phyloP scores from a whole-genome alignment of 345 rosid species.

The Sonneratia caseolaris region DNA sequence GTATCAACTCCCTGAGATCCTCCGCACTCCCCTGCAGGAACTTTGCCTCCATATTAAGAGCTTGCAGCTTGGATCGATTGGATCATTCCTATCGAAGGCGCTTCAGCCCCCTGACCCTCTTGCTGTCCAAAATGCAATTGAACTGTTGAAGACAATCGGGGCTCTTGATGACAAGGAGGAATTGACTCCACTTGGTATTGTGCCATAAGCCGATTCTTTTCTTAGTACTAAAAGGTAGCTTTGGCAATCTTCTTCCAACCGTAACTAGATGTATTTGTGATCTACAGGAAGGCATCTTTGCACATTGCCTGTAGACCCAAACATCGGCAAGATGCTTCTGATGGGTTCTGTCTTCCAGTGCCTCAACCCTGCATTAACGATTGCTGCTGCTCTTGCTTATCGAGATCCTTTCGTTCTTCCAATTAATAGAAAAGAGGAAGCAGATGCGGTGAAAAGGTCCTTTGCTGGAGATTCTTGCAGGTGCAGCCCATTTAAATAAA shows the following conservation, averaged over 20 bases:
- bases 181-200: conserved; percentile 87
- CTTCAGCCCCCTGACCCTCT: conserved; percentile 95
- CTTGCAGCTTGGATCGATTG: conserved; percentile 82
- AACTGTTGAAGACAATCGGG: conserved; percentile 86
- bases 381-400: conserved; percentile 86
- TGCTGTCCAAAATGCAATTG: conserved; percentile 91
- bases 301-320: conserved; percentile 79
- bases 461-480: conserved; percentile 98
- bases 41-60: conserved; percentile 84
- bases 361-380: conserved; percentile 88
- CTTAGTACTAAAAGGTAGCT: not conserved
- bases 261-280: conserved; percentile 9
- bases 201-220: not conserved
- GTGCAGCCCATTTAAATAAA: conserved; percentile 18
- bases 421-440: conserved; percentile 66
- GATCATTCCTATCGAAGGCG: conserved; percentile 84
- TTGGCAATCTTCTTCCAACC: not conserved
- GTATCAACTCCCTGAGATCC: conserved; percentile 89
- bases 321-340: conserved; percentile 93
- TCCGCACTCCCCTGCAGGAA: conserved; percentile 90
- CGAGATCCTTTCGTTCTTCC: conserved; percentile 94
- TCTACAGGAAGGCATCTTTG: conserved; percentile 75
- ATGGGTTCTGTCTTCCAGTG: conserved; percentile 91
- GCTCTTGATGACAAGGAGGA: conserved; percentile 78
- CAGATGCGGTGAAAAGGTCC: conserved; percentile 77